Percentiles rank a stretch among this genome's conserved stretches.
These are phyloP conservation scores for Fistulina hepatica DNA, from an alignment of 1,284 basidiomycete species.

Conservation along the genomic window DNA sequence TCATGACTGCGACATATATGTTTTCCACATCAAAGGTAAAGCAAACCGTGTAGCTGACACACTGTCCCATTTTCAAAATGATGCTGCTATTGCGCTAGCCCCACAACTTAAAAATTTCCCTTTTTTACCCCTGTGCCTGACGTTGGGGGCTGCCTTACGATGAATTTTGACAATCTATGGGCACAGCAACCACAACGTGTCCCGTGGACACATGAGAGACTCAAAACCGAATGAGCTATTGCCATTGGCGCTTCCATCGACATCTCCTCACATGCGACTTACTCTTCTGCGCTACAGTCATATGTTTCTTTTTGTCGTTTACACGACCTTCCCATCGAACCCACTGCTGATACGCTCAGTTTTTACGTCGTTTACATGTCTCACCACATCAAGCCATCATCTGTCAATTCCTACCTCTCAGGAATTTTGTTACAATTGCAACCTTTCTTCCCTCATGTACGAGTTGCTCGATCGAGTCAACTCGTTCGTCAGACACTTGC, in stretches of 20 bases:
- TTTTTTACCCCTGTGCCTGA: slow-evolving; percentile 21
- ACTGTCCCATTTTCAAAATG: slow-evolving; percentile 6
- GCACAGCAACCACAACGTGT: slow-evolving; percentile 20
- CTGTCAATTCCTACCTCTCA: slow-evolving; percentile 30
- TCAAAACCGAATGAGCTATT: slow-evolving; percentile 23
- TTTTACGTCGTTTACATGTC: slow-evolving; percentile 30
- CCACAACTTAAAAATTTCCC: slow-evolving; percentile 15
- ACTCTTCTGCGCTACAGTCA: slow-evolving; percentile 26
- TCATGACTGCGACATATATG: slow-evolving; percentile 9
- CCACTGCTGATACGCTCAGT: slow-evolving; percentile 25
- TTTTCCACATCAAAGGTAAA: slow-evolving; percentile 6
- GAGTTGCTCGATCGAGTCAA: slow-evolving; percentile 12
- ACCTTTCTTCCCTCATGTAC: slow-evolving; percentile 26
- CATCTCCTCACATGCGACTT: slow-evolving; percentile 17
- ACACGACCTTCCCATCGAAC: slow-evolving; percentile 24
- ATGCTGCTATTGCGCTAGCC: slow-evolving; percentile 4
- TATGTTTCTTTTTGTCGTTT: slow-evolving; percentile 28
- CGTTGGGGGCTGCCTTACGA: slow-evolving; percentile 20
- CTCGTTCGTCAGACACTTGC: slow-evolving; percentile 20
- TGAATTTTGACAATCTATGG: slow-evolving; percentile 11
- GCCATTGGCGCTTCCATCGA: slow-evolving; percentile 26
- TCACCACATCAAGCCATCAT: slow-evolving; percentile 27
- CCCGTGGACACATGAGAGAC: slow-evolving; percentile 24
- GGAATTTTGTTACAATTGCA: slow-evolving; percentile 30
- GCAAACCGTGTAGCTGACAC: slow-evolving; percentile 9